These are phyloP conservation scores for Inga leiocalycina DNA, from an alignment of 306 rosid species.

Conservation along the genomic window DNA sequence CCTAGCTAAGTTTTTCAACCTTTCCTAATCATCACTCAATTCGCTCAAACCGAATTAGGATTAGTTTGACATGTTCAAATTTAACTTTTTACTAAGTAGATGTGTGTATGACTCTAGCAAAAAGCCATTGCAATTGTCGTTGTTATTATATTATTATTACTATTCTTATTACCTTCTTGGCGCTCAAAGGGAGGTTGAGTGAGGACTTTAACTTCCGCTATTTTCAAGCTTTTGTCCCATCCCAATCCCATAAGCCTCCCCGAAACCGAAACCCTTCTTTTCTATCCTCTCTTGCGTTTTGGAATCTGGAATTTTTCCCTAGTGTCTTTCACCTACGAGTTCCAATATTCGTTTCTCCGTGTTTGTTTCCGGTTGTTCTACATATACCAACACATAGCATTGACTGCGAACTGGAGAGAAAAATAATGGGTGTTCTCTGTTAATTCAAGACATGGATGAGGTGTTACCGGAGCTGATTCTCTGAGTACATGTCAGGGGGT, in stretches of 20 bases:
- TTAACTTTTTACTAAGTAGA: background rate
- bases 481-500: constrained; percentile 28
- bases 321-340: background rate
- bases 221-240: constrained; percentile 38
- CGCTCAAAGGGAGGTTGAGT: constrained; percentile 30
- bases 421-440: constrained; percentile 6
- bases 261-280: background rate
- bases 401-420: background rate
- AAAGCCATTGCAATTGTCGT: background rate
- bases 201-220: constrained; percentile 44
- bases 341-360: constrained; percentile 9
- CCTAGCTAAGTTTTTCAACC: background rate
- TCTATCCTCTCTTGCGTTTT: background rate
- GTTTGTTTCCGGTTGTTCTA: background rate
- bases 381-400: background rate
- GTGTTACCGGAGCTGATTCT: constrained; percentile 3
- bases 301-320: constrained; percentile 4
- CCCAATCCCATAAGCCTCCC: background rate
- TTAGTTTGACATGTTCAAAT: constrained; percentile 3
- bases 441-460: constrained; percentile 33
- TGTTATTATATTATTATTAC: background rate
- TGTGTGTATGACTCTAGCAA: background rate
- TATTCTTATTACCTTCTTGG: constrained; percentile 20
- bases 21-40: background rate
- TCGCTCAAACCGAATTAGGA: background rate